phyloP scores from a whole-genome alignment of 2,329 filamentous ascomycete genomes.

The Paracorniculantispora psalliotae region DNA sequence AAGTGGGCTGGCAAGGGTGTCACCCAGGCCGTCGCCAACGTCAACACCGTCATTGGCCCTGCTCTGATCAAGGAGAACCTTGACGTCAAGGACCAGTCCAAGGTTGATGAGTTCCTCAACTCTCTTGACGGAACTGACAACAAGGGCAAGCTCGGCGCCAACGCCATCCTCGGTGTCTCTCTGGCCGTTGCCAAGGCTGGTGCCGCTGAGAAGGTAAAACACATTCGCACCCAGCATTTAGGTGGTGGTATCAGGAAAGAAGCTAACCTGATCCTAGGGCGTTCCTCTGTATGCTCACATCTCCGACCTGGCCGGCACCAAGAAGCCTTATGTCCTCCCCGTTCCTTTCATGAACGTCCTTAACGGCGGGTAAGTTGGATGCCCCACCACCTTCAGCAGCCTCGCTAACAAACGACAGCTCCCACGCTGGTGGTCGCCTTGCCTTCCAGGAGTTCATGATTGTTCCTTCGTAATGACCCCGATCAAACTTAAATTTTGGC shows the following conservation, averaged over 20 bases:
- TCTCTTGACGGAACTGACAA: slow-evolving; percentile 78
- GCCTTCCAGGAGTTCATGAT: slow-evolving; percentile 98
- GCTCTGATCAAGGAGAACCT: slow-evolving; percentile 76
- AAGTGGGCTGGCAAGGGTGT: slow-evolving; percentile 88
- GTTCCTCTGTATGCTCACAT: slow-evolving; percentile 85
- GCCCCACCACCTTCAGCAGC: neutral
- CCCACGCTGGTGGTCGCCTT: slow-evolving; percentile 93
- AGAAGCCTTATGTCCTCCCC: slow-evolving; percentile 86
- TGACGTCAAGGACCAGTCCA: slow-evolving; percentile 82
- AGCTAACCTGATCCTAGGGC: slow-evolving; percentile 39
- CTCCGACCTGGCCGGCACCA: slow-evolving; percentile 80
- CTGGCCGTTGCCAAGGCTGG: slow-evolving; percentile 83
- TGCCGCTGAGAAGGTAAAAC: slow-evolving; percentile 73
- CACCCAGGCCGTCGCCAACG: slow-evolving; percentile 78
- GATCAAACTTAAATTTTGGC: slow-evolving; percentile 11
- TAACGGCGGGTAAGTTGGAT: slow-evolving; percentile 59
- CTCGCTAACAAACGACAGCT: slow-evolving; percentile 43
- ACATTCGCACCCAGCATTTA: neutral
- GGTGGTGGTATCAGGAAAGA: no score
- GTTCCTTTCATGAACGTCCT: slow-evolving; percentile 93
- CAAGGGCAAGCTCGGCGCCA: slow-evolving; percentile 85
- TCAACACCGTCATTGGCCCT: slow-evolving; percentile 76
- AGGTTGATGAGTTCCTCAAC: slow-evolving; percentile 80
- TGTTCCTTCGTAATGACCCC: slow-evolving; percentile 65
- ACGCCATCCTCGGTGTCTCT: slow-evolving; percentile 81